phyloP scores from a whole-genome alignment of 2,329 filamentous ascomycete genomes.

The Sporothrix humicola region DNA sequence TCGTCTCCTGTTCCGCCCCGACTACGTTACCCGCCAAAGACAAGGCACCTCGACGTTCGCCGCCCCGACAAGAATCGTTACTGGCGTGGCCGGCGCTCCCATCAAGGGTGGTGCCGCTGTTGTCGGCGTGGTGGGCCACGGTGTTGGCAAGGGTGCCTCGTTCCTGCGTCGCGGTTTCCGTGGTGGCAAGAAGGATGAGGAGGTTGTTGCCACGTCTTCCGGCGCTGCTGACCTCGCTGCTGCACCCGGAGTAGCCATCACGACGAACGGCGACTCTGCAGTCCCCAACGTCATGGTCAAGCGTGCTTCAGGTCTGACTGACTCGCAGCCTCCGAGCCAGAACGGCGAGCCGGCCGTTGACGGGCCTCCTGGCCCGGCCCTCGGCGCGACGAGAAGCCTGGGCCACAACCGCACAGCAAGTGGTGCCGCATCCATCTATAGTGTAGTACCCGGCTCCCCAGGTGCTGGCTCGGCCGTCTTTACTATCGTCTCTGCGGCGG shows the following conservation, averaged over 20 bases:
- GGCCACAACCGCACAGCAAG: constrained; percentile 62
- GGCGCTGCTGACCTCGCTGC: constrained; percentile 32
- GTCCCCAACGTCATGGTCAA: constrained; percentile 47
- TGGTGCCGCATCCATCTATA: constrained; percentile 70
- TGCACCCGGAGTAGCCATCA: constrained; percentile 49
- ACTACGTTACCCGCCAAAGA: constrained; percentile 83
- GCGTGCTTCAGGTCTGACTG: constrained; percentile 49
- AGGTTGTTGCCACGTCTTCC: constrained; percentile 51
- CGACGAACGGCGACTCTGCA: constrained; percentile 51
- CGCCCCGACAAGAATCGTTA: constrained; percentile 91
- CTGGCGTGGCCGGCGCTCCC: constrained; percentile 80
- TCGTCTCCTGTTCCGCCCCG: constrained; percentile 87
- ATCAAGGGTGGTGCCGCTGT: constrained; percentile 89
- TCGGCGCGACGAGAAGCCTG: constrained; percentile 21
- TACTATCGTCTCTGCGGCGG: constrained; percentile 76
- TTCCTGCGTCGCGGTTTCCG: constrained; percentile 88
- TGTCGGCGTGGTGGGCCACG: constrained; percentile 71
- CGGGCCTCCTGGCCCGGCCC: constrained; percentile 46
- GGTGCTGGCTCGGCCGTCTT: constrained; percentile 79
- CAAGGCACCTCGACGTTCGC: constrained; percentile 92
- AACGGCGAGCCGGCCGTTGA: constrained; percentile 42
- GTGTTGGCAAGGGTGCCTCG: constrained; percentile 85
- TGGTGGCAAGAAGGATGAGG: constrained; percentile 63
- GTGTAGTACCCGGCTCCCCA: constrained; percentile 60
- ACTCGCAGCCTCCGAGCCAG: background rate